These are phyloP conservation scores for Byssochlamys sp. DNA, from an alignment of 2,329 filamentous ascomycete genomes.

Conservation along the genomic window DNA sequence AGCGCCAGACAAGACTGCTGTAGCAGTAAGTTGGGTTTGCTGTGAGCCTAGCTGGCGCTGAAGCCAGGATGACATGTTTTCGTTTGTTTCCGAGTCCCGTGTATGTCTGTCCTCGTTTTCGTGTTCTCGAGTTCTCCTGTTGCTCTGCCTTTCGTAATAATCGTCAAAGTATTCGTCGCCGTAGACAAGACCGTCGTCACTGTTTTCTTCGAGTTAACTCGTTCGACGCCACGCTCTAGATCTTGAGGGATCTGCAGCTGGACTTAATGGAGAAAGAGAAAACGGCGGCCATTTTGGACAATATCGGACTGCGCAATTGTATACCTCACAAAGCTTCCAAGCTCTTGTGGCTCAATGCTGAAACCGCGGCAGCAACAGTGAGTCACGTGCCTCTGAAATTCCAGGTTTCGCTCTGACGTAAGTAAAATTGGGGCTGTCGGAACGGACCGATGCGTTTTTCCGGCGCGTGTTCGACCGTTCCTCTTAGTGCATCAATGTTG, in stretches of 20 bases:
- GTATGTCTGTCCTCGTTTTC: background rate
- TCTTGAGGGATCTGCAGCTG: background rate
- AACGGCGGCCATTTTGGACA: background rate
- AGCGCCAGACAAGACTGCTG: slow-evolving; percentile 34
- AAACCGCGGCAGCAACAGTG: background rate
- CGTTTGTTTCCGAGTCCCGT: background rate
- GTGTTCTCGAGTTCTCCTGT: background rate
- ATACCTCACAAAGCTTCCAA: background rate
- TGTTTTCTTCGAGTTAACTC: background rate
- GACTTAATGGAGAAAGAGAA: background rate
- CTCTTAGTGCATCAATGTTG: no score
- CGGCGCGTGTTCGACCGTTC: background rate
- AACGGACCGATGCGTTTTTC: background rate
- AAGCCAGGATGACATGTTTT: slow-evolving; percentile 36
- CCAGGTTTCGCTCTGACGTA: background rate
- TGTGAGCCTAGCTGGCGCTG: slow-evolving; percentile 34
- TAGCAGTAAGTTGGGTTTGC: slow-evolving; percentile 33
- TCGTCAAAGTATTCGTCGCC: background rate
- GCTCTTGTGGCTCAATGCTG: background rate
- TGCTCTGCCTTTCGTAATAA: background rate
- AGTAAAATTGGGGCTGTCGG: background rate
- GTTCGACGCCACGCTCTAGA: background rate
- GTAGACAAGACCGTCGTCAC: background rate
- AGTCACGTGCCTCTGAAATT: background rate
- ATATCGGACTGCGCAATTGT: background rate